Evolutionary conservation across 129 eudicot genomes (phyloP).

Genomic region (Chrysanthemum makinoi): DNA sequence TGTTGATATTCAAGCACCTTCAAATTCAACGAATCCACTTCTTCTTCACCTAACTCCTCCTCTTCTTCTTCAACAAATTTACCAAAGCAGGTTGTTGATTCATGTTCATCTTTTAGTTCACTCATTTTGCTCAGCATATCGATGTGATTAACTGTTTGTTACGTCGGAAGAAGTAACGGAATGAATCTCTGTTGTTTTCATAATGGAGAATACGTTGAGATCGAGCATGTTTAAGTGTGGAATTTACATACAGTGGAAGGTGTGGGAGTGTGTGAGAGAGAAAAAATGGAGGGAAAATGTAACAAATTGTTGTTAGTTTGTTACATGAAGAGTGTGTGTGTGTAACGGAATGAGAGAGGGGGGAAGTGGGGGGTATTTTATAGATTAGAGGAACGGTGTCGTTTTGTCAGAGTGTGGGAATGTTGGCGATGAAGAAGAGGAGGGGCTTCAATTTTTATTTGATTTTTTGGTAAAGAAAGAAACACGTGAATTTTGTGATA

Average conservation of each 20-base stretch:
- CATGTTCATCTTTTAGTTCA: conserved; percentile 14
- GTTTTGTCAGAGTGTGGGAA: no score
- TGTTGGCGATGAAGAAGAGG: no score
- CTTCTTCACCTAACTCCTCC: conserved; percentile 28
- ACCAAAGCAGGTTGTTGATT: conserved; percentile 29
- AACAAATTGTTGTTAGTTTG: neutral
- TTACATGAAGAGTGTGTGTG: neutral
- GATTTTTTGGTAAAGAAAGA: no score
- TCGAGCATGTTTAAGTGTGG: conserved; percentile 48
- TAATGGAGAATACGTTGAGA: conserved; percentile 46
- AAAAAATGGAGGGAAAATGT: conserved; percentile 16
- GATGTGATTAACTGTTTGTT: neutral
- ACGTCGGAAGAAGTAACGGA: conserved; percentile 41
- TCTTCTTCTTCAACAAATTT: conserved; percentile 39
- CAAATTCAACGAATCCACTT: conserved; percentile 69
- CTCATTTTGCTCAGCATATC: conserved; percentile 11
- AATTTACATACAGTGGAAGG: conserved; percentile 8
- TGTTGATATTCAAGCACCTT: conserved; percentile 40
- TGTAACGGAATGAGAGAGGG: no score
- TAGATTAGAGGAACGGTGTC: no score
- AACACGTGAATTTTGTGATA: no score
- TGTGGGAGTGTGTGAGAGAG: conserved; percentile 17
- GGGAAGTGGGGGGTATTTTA: no score
- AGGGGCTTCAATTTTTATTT: no score
- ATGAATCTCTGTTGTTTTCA: conserved; percentile 27